Conservation (phyloP, 1,284 basidiomycete genomes). For the Ceratobasidium papillatum region DNA sequence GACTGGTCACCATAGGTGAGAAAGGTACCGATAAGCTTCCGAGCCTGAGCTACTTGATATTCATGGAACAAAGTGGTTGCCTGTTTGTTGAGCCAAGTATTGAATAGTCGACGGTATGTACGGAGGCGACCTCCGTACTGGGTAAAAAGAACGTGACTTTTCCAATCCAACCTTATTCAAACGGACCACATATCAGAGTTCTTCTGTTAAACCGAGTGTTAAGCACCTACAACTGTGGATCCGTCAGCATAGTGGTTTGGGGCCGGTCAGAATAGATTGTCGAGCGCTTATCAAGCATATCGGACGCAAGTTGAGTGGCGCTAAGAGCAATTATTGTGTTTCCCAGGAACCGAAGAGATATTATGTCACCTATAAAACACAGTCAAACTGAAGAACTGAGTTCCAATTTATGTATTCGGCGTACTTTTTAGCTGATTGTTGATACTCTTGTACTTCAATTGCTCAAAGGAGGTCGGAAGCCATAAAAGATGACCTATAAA, state of each 20-base stretch:
- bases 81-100: conserved; percentile 17
- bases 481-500: not conserved
- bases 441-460: not conserved
- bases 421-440: not conserved
- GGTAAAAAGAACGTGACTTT: not conserved
- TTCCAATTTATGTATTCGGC: not conserved
- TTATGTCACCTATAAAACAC: not conserved
- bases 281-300: not conserved
- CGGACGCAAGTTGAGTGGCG: not conserved
- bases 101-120: not conserved
- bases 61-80: conserved; percentile 11
- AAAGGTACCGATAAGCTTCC: not conserved
- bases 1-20: not conserved
- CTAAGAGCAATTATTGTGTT: not conserved
- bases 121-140: not conserved
- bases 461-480: not conserved
- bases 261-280: conserved; percentile 4
- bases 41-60: not conserved
- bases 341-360: not conserved
- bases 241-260: not conserved
- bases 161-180: not conserved
- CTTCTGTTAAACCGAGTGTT: not conserved
- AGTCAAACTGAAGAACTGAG: not conserved
- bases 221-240: not conserved
- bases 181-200: not conserved